Evolutionary conservation across 2,329 filamentous ascomycete species (phyloP), one percentile per base, ranked within the genome.

Genomic region (Aspergillaceae sp.): DNA sequence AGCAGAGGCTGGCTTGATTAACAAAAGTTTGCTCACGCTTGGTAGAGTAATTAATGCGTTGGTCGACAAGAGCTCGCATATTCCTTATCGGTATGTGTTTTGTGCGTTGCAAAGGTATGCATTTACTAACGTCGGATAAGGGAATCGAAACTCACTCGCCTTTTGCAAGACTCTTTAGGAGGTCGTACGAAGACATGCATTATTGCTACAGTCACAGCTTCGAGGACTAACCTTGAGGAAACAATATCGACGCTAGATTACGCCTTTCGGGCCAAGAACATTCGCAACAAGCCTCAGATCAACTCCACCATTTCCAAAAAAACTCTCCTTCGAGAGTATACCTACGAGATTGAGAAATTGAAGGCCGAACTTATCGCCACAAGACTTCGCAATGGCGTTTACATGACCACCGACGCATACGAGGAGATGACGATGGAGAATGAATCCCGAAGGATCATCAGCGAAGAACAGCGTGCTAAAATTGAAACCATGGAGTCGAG

Each of bases 221-320:
- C 90, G 5, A 94, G 92, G 67, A 90, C 84, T 67, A 98, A 97
- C 57, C 74, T 98, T 1, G 92, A 98, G 61, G 92, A 98, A 67
- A 98, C 94, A 0, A 97, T 98, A 49, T 97, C 92, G 0, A 98
- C 94, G 0, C 77, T 98, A 1, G 92, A 98, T 65, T 98, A 98
- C 62, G 94, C 92, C 7, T 97, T 97, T 70, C 81, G 92, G 41
- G 92, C 92, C 10, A 98, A 98, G 74, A 97, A 98, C 56, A 98
- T 98, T 59, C 86, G 87, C 42, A 98, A 98, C 68, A 96, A 96
- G 68, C 94, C 92, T 0, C 92, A 98, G 61, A 77, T 94, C 57
- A 98, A 97, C 67, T 86, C 88, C 42, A 79, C 87, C 61, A 81
- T 97, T 53, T 90, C 87, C 52, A 98, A 97, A 69, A 94, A 92